Conservation (phyloP, 2,329 filamentous ascomycete species). For the Trichoderma aggressivum region DNA sequence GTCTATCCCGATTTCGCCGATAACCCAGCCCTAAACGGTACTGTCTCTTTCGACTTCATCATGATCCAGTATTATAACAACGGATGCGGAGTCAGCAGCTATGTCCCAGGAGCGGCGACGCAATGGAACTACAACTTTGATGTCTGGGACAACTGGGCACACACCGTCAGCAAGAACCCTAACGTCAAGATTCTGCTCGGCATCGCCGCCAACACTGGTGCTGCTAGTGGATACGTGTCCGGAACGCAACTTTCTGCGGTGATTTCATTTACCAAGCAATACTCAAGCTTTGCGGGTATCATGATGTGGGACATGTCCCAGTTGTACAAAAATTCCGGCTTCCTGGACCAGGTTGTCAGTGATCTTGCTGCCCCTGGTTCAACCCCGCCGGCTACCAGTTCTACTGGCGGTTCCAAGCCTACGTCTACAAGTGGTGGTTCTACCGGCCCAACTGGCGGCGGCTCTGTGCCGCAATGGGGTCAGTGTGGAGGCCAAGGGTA, state of each 20-base stretch:
- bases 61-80: conserved; percentile 69
- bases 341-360: conserved; percentile 44
- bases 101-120: conserved; percentile 38
- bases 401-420: background rate
- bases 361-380: conserved; percentile 27
- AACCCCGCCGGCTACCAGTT: background rate
- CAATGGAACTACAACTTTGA: conserved; percentile 59
- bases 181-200: conserved; percentile 61
- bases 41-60: conserved; percentile 56
- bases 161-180: conserved; percentile 52
- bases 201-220: conserved; percentile 53
- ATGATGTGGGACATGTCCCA: conserved; percentile 69
- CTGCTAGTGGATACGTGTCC: conserved; percentile 54
- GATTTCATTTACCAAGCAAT: conserved; percentile 52
- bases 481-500: conserved; percentile 28
- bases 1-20: conserved; percentile 60
- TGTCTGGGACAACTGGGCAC: conserved; percentile 64
- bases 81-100: conserved; percentile 58
- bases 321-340: conserved; percentile 54
- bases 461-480: conserved; percentile 24
- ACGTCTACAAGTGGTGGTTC: background rate
- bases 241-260: conserved; percentile 45
- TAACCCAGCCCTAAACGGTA: conserved; percentile 50
- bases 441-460: conserved; percentile 15
- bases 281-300: conserved; percentile 60